Percentiles rank a stretch among this genome's conserved stretches.
Evolutionary conservation across 2,329 filamentous ascomycete species (phyloP).

Genomic region (Penicillium verrucosum): DNA sequence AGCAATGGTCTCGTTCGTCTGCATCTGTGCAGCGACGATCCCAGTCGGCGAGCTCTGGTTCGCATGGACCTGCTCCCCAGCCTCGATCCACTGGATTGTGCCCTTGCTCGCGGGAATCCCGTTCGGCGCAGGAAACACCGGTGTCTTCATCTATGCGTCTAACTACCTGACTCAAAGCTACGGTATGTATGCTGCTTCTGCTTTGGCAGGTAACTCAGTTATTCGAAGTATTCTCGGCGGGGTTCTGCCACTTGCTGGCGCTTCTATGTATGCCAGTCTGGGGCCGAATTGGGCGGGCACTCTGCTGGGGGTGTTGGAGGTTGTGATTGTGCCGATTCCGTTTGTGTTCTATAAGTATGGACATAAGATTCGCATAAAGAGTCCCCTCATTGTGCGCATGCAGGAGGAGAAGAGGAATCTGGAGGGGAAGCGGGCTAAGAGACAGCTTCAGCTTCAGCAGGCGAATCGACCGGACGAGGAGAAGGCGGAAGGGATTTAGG

Average conservation of each 20-base stretch:
- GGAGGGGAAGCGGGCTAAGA: conserved; percentile 41
- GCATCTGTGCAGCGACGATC: conserved; percentile 69
- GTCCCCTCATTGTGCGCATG: conserved; percentile 55
- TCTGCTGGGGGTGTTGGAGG: conserved; percentile 69
- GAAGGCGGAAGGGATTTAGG: conserved; percentile 17
- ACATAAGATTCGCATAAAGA: conserved; percentile 55
- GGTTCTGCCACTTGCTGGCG: conserved; percentile 71
- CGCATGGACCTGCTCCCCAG: conserved; percentile 79
- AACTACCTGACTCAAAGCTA: conserved; percentile 80
- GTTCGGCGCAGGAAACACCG: conserved; percentile 73
- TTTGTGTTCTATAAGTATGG: conserved; percentile 69
- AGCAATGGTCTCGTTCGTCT: conserved; percentile 75
- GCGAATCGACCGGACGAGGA: conserved; percentile 11
- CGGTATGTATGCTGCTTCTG: conserved; percentile 76
- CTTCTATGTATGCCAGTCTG: conserved; percentile 66
- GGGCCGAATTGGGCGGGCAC: conserved; percentile 78
- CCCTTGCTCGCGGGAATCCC: conserved; percentile 75
- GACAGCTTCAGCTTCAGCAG: conserved; percentile 14
- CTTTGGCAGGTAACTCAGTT: conserved; percentile 75
- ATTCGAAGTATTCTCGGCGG: conserved; percentile 71
- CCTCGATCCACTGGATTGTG: conserved; percentile 74
- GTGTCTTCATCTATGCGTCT: conserved; percentile 76
- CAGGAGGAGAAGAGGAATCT: conserved; percentile 51
- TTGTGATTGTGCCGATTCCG: conserved; percentile 73
- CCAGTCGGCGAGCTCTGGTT: conserved; percentile 82